A percentile compares a stretch with the other conserved stretches of the same genome.
Conservation (phyloP, 2,329 filamentous ascomycete species). For the Capronia epimyces region DNA sequence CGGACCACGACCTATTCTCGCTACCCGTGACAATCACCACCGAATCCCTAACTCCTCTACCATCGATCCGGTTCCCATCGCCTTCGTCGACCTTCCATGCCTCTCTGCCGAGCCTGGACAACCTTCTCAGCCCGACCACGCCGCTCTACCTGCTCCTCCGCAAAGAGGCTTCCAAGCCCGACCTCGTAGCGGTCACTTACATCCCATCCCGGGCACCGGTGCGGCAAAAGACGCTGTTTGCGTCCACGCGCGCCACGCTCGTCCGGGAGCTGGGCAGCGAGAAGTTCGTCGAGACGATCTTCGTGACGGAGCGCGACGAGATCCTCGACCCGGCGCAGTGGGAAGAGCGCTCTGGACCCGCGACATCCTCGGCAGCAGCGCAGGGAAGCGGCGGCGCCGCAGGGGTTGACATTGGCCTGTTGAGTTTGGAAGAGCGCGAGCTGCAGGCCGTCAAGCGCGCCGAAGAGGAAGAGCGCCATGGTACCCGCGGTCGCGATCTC, state of each 20-base stretch:
- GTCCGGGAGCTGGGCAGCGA: slow-evolving; percentile 57
- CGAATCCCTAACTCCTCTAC: slow-evolving; percentile 41
- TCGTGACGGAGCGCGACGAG: slow-evolving; percentile 56
- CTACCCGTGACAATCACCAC: slow-evolving; percentile 44
- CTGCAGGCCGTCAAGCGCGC: slow-evolving; percentile 54
- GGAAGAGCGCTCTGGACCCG: slow-evolving; percentile 44
- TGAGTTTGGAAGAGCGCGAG: slow-evolving; percentile 57
- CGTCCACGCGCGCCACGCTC: slow-evolving; percentile 57
- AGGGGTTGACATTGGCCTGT: slow-evolving; percentile 44
- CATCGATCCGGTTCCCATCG: slow-evolving; percentile 38
- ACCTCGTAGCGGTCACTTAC: slow-evolving; percentile 53
- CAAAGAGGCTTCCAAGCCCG: slow-evolving; percentile 18
- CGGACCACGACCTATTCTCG: slow-evolving; percentile 39
- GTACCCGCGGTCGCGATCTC: slow-evolving; percentile 48
- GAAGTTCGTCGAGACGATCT: slow-evolving; percentile 54
- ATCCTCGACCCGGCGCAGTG: slow-evolving; percentile 51
- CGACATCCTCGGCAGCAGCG: slow-evolving; percentile 34
- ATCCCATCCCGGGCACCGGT: slow-evolving; percentile 59
- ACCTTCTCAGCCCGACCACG: slow-evolving; percentile 50
- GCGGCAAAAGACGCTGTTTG: slow-evolving; percentile 61
- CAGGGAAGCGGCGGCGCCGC: slow-evolving; percentile 28
- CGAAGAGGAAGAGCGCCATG: slow-evolving; percentile 53
- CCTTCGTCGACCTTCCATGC: slow-evolving; percentile 42
- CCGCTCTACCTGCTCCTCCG: slow-evolving; percentile 60
- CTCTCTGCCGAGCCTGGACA: slow-evolving; percentile 46